Evolutionary conservation across 2,329 filamentous ascomycete species (phyloP), one percentile per base, ranked within the genome.

Genomic region (Clonostachys sp.): DNA sequence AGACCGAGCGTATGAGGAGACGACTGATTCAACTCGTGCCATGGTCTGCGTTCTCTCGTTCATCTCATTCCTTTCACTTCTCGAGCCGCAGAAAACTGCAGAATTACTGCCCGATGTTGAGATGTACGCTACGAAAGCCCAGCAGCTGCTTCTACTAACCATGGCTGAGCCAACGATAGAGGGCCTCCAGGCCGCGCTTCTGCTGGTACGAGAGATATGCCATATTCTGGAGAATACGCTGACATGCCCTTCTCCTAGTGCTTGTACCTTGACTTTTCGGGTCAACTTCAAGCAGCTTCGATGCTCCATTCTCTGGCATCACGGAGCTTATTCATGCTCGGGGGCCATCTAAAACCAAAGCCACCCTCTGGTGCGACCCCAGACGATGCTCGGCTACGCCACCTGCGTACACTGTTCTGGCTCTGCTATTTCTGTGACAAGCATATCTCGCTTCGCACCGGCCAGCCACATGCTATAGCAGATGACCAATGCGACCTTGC

Each of bases 401-500:
- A 45, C n/a, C 42, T 49, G 5, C 46, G 55, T 7, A 45, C 30
- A 2, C 45, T 63, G 3, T 61, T 62, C 46, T 60, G 58, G 57
- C 41, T 61, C 3, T 59, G 54, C 42, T 62, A 62, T 36, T 41
- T 53, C 4, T 30, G 52, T 2, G 61, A 63, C 45, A 63, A 63
- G 42, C 55, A 63, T 5, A 46, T 55, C 6, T 45, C 57, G 2
- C 49, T 62, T 3, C 53, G 55, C 5, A 50, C 50, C 1, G 58
- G 58, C 5, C 45, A 50, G 4, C 57, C 55, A 2, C 59, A 60
- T 1, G n/a, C 57, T 1, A 48, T 62, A 4, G 57, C 62, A 2
- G 73, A 77, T 45, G 72, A 75, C 7, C 70, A 75, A 46, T 79
- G 75, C 52, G 74, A 79, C 52, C 57, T 80, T n/a, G 69, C 68